phyloP scores from a whole-genome alignment of 768 basidiomycete genomes.

The Termitomyces sp. region DNA sequence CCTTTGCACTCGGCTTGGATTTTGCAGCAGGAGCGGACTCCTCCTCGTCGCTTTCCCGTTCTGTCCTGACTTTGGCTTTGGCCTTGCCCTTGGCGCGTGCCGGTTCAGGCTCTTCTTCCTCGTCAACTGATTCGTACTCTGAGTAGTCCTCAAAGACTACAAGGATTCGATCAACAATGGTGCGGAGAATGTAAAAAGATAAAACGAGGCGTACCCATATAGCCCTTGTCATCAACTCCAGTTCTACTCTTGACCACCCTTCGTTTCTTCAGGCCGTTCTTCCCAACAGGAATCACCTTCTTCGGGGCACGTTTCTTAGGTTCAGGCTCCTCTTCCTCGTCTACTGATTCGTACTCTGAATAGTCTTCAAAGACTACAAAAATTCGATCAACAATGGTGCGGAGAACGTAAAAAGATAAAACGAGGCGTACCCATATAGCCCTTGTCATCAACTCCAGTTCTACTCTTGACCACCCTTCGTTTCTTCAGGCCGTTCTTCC shows the following conservation, averaged over 20 bases:
- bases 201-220: conserved; percentile 50
- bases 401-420: background rate
- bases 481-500: conserved; percentile 77
- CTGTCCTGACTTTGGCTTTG: conserved; percentile 17
- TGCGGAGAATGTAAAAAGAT: background rate
- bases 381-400: background rate
- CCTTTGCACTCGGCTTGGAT: conserved; percentile 8
- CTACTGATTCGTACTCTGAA: conserved; percentile 77
- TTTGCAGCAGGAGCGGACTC: conserved; percentile 6
- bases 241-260: conserved; percentile 57
- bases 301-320: conserved; percentile 48
- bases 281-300: conserved; percentile 68
- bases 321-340: conserved; percentile 51
- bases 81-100: conserved; percentile 20
- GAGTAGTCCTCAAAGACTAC: conserved; percentile 78
- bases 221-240: conserved; percentile 63
- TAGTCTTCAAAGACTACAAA: conserved; percentile 70
- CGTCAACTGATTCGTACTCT: conserved; percentile 75
- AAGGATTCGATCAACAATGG: background rate
- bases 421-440: conserved; percentile 61
- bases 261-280: conserved; percentile 75
- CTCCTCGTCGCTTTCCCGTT: conserved; percentile 12
- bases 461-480: conserved; percentile 58
- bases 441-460: conserved; percentile 55
- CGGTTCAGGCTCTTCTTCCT: conserved; percentile 44